Percentiles rank a stretch among this genome's conserved stretches.
Conservation (phyloP, 108 stramenopile genomes). For the Fistulifera solaris region DNA sequence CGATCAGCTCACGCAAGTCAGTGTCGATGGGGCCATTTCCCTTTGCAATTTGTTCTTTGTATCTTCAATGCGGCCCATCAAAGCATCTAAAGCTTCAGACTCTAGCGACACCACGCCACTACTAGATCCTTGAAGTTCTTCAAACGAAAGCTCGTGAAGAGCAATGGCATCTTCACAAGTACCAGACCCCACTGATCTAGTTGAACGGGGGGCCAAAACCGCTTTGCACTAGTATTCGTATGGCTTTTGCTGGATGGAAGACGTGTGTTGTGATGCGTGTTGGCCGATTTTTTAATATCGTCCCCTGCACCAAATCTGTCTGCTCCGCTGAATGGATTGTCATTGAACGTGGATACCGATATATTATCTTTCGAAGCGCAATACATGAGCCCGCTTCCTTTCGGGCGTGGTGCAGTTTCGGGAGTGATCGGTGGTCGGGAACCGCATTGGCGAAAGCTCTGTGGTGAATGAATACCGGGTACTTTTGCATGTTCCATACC, state of each 20-base stretch:
- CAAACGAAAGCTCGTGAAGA: no score
- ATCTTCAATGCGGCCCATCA: slow-evolving; percentile 31
- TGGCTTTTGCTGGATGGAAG: background rate
- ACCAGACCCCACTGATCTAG: no score
- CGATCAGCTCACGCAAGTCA: slow-evolving; percentile 25
- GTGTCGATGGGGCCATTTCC: slow-evolving; percentile 17
- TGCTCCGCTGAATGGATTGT: background rate
- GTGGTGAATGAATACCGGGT: background rate
- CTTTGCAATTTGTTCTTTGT: slow-evolving; percentile 19
- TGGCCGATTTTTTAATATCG: background rate
- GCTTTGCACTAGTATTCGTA: background rate
- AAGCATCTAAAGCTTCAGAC: slow-evolving; percentile 37
- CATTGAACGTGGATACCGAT: background rate
- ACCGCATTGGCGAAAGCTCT: background rate
- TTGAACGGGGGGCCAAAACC: no score
- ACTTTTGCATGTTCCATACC: background rate
- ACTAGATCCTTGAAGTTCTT: background rate
- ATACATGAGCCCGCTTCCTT: background rate
- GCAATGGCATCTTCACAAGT: no score
- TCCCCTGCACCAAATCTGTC: background rate
- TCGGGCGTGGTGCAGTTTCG: background rate
- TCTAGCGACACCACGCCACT: slow-evolving; percentile 28
- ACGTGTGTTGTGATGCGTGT: no score
- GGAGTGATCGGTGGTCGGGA: slow-evolving; percentile 1
- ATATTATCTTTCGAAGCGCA: background rate